Evolutionary conservation across 2,329 filamentous ascomycete genomes (phyloP), one percentile per base, ranked within the genome.

Genomic region (Cladobotryum mycophilum): DNA sequence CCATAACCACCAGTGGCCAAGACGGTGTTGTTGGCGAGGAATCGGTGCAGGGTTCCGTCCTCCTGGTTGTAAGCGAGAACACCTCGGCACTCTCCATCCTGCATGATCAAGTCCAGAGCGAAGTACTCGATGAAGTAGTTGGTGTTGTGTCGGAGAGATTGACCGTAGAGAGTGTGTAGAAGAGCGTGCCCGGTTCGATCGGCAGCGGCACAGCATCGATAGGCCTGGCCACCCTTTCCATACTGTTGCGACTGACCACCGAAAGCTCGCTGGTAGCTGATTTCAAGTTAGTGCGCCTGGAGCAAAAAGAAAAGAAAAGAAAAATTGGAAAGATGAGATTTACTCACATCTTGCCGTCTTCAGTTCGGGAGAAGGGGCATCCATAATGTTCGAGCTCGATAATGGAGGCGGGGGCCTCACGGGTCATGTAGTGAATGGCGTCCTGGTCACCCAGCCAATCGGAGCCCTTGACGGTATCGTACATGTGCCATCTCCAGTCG

Each of bases 111-210:
- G 69, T 97, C 93, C 60, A 95, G 81, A 63, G 91, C 93, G 70
- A 97, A 99, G 80, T 91, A 97, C 75, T 97, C 93, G 71, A 99
- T 96, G 76, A 99, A 97, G 81, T 96, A 99, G 79, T 96, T 96
- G 67, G 92, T 96, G 80, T 96, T 96, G 81, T 97, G 90, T 67
- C 89, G 81, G 55, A 97, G 82, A 48, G 91, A 96, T 77, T 96
- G 92, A 64, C 93, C 93, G 74, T 97, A 99, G 59, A 99, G 88
- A 22, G 93, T 99, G 81, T 99, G 93, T 47, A 99, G 84, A 60
- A 99, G 87, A 64, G 93, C 93, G 74, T 99, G 93, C 58, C 93
- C 93, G 56, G 93, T 97, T 80, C 92, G 82, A 71, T 99, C 93
- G 61, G 92, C 93, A 54, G 91, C 93, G 70, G 91, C 92, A 70